Evolutionary conservation across 225 moss, liverwort and hornwort genomes (phyloP).

Genomic region (Ulota crispa): DNA sequence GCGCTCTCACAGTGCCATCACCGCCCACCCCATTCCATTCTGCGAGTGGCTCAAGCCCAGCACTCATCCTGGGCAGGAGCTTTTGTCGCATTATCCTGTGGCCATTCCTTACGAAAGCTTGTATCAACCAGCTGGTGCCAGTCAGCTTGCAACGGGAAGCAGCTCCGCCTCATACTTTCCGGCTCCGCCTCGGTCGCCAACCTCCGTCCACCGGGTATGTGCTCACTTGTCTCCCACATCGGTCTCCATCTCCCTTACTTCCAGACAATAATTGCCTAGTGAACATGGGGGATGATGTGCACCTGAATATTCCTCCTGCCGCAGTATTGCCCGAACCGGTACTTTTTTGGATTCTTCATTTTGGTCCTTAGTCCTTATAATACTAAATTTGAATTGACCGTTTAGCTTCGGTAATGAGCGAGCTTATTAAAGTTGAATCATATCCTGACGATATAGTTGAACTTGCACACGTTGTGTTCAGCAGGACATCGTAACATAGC

Average conservation of each 20-base stretch:
- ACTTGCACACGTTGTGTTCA: slow-evolving; percentile 1
- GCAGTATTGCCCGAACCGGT: not conserved
- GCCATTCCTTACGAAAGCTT: slow-evolving; percentile 73
- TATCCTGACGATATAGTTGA: not conserved
- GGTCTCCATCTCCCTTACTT: not conserved
- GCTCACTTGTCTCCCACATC: not conserved
- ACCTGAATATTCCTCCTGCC: not conserved
- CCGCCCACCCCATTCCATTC: slow-evolving; percentile 70
- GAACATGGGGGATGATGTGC: not conserved
- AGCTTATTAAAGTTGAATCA: not conserved
- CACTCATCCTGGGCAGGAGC: slow-evolving; percentile 54
- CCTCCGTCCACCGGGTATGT: slow-evolving; percentile 49
- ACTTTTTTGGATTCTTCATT: not conserved
- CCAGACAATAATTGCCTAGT: not conserved
- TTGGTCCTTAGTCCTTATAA: not conserved
- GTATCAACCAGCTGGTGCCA: slow-evolving; percentile 27
- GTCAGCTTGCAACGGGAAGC: slow-evolving; percentile 42
- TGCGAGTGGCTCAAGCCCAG: slow-evolving; percentile 83
- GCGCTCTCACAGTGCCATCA: slow-evolving; percentile 74
- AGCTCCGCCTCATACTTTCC: slow-evolving; percentile 42
- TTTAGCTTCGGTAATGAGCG: not conserved
- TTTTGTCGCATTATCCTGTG: slow-evolving; percentile 70
- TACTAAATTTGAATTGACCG: not conserved
- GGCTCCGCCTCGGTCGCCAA: slow-evolving; percentile 38
- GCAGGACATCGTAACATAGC: not conserved